phyloP scores from a whole-genome alignment of 2,329 filamentous ascomycete species.

The Cercospora sp. region DNA sequence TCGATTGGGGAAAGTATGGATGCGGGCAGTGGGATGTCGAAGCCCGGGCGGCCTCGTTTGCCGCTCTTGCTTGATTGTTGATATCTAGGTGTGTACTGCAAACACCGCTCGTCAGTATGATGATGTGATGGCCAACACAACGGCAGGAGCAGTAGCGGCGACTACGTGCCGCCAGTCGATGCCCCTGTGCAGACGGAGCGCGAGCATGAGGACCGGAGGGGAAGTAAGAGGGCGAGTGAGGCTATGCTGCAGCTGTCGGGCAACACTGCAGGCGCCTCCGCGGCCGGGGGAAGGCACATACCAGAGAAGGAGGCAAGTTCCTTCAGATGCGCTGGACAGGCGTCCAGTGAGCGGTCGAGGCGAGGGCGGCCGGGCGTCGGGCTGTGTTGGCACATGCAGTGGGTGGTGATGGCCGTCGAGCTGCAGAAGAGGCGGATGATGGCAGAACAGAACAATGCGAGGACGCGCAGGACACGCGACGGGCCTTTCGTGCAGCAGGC shows the following conservation, averaged over 20 bases:
- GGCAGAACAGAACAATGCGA: background rate
- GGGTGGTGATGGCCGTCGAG: background rate
- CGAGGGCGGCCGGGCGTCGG: background rate
- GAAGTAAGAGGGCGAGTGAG: background rate
- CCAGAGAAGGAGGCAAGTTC: background rate
- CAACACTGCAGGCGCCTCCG: conserved; percentile 7
- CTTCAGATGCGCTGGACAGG: conserved; percentile 1
- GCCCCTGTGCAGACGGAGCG: background rate
- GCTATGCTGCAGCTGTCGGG: conserved; percentile 2
- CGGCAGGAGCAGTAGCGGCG: background rate
- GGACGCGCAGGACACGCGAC: background rate
- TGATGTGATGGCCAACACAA: background rate
- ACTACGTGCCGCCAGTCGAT: background rate
- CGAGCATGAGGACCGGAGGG: background rate
- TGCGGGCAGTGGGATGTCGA: background rate
- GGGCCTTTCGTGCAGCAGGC: background rate
- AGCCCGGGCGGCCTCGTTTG: conserved; percentile 1
- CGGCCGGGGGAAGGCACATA: background rate
- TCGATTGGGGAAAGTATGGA: background rate
- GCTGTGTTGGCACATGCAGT: background rate
- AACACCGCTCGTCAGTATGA: background rate
- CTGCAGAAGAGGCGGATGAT: background rate
- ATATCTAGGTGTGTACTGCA: background rate
- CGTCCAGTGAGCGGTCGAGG: background rate
- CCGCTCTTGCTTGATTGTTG: background rate